Evolutionary conservation across 2,329 filamentous ascomycete species (phyloP), one percentile per base, ranked within the genome.

Genomic region (Proliferodiscus dingleyae): DNA sequence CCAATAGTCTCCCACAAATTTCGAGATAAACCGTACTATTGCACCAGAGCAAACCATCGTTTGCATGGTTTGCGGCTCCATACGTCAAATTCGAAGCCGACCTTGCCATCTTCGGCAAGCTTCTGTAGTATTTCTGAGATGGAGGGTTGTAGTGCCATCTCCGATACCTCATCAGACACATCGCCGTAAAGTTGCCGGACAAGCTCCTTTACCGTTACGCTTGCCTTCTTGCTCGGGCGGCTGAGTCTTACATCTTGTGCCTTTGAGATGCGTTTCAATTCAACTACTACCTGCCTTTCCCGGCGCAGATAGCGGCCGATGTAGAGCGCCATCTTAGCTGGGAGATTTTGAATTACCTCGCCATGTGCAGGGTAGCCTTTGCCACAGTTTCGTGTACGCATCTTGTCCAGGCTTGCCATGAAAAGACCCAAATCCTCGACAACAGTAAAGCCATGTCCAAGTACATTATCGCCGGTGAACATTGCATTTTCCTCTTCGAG

Each of bases 401-500:
- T 52, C 7, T 72, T 72, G 21, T 78, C 70, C 8, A 94, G 70
- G 46, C 79, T 86, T 18, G 64, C 60, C 54, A 93, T 70, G 61
- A 90, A 94, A 0, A 69, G 66, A 1, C 70, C 65, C 5, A 93
- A 71, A 51, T 90, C 77, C 63, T 93, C 87, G 52, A 93, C 91
- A 0, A 90, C 87, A 4, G 84, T 80, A 2, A 86, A 91, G 8
- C 88, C 87, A 45, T 94, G 86, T 1, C 89, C 89, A 2, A 95
- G 73, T 4, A 94, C 81, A 60, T 89, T 91, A 66, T 94, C 89
- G 5, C 85, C 89, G 0, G 89, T 93, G 65, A 94, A 90, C 68
- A 94, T 79, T 37, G 86, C 83, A 53, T 87, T 74, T 58, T 93
- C 74, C 55, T 93, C 86, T 36, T 81, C 75, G 7, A 93, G 66